Percentiles rank a stretch among this genome's conserved stretches.
phyloP scores from a whole-genome alignment of 352 stramenopile species.

The Pythium coloratum region DNA sequence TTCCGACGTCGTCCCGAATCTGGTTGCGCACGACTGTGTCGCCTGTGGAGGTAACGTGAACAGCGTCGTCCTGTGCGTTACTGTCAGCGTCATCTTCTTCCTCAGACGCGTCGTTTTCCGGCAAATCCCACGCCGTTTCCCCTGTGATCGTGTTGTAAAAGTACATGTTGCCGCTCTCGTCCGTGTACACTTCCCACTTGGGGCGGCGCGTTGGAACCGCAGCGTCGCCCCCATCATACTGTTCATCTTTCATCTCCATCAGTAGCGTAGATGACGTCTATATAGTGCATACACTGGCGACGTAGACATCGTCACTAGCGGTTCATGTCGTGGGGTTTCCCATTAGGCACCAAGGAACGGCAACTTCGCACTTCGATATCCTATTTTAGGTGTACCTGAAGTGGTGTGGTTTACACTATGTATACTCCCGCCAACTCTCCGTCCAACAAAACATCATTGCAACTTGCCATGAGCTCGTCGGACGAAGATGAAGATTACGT shows the following conservation, averaged over 20 bases:
- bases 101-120: constrained; percentile 35
- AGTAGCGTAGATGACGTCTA: neutral
- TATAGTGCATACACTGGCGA: neutral
- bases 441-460: neutral
- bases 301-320: neutral
- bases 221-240: neutral
- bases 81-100: constrained; percentile 7
- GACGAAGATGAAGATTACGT: constrained; percentile 73
- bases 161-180: constrained; percentile 73
- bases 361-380: constrained; percentile 24
- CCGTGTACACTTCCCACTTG: constrained; percentile 65
- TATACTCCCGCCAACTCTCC: neutral
- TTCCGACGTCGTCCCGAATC: constrained; percentile 21
- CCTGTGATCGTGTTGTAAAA: constrained; percentile 71
- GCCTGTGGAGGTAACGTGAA: neutral
- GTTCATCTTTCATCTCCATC: neutral
- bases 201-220: constrained; percentile 3
- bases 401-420: constrained; percentile 5
- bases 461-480: constrained; percentile 55
- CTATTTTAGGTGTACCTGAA: constrained; percentile 12
- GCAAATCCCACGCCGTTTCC: constrained; percentile 72
- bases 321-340: neutral
- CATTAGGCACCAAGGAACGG: neutral
- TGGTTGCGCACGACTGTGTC: constrained; percentile 22
- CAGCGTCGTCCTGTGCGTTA: neutral